A percentile compares a stretch with the other conserved stretches of the same genome.
These are phyloP conservation scores for Fusarium nanum DNA, from an alignment of 2,329 filamentous ascomycete genomes.

Conservation along the genomic window DNA sequence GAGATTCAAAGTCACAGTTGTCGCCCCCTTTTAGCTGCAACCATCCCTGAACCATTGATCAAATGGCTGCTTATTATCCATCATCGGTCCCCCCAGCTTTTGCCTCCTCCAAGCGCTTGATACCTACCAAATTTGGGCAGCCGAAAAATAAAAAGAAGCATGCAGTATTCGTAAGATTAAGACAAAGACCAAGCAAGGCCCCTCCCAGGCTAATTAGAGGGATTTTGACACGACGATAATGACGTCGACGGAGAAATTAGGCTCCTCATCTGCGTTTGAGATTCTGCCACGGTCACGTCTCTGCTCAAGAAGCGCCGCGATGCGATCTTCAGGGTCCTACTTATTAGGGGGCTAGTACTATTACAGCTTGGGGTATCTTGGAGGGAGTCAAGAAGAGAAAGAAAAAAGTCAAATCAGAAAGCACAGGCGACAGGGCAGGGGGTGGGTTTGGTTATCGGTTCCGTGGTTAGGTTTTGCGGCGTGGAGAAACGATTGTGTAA, in stretches of 20 bases:
- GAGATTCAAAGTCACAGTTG: background rate
- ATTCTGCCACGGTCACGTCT: constrained; percentile 23
- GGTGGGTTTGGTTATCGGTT: constrained; percentile 2
- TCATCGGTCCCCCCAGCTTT: constrained; percentile 4
- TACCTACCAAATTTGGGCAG: background rate
- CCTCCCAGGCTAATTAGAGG: constrained; percentile 29
- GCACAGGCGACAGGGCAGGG: background rate
- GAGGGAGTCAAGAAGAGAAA: background rate
- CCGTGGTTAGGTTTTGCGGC: background rate
- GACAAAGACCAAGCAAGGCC: background rate
- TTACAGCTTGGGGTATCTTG: constrained; percentile 19
- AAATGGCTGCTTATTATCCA: constrained; percentile 11
- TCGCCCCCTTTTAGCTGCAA: constrained; percentile 24
- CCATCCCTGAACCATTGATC: constrained; percentile 8
- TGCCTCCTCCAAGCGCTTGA: constrained; percentile 14
- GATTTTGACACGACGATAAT: constrained; percentile 32
- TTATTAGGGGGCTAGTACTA: constrained; percentile 32
- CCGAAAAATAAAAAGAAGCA: background rate
- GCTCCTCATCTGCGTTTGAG: constrained; percentile 31
- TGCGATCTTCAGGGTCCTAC: constrained; percentile 46
- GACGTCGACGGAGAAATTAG: constrained; percentile 43
- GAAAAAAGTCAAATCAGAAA: constrained; percentile 1
- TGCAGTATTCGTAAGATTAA: constrained; percentile 14
- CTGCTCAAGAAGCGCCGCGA: constrained; percentile 30
- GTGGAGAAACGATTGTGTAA: constrained; percentile 19